phyloP scores from a whole-genome alignment of 2,329 filamentous ascomycete species.

The Gaeumannomyces sp. region DNA sequence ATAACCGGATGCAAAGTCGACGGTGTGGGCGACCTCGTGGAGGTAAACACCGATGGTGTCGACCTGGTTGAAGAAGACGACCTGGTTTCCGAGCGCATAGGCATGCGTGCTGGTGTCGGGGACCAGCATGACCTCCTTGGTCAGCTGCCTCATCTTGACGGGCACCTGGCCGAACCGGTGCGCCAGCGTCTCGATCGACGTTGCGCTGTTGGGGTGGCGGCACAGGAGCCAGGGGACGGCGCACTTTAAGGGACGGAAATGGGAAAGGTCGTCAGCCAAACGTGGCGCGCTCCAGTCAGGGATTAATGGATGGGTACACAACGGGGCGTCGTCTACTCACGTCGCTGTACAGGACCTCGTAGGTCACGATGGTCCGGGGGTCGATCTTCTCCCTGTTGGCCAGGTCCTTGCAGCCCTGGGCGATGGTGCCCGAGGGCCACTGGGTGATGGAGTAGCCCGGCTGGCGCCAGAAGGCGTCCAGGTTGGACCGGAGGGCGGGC shows the following conservation, averaged over 20 bases:
- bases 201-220: slow-evolving; percentile 9
- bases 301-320: not conserved
- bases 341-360: slow-evolving; percentile 10
- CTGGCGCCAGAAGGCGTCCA: slow-evolving; percentile 8
- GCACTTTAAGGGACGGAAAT: not conserved
- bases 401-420: slow-evolving; percentile 10
- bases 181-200: slow-evolving; percentile 5
- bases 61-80: slow-evolving; percentile 11
- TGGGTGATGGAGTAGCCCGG: slow-evolving; percentile 7
- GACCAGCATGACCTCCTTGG: slow-evolving; percentile 9
- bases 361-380: slow-evolving; percentile 6
- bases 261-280: not conserved
- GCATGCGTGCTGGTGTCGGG: slow-evolving; percentile 3
- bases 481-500: slow-evolving; percentile 9
- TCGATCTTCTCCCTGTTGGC: slow-evolving; percentile 8
- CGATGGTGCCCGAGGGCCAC: slow-evolving; percentile 7
- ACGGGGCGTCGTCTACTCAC: not conserved
- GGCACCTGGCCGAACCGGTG: slow-evolving; percentile 11
- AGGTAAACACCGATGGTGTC: slow-evolving; percentile 9
- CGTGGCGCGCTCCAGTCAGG: not conserved
- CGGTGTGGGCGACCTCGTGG: slow-evolving; percentile 11
- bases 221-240: slow-evolving; percentile 10
- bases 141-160: slow-evolving; percentile 8
- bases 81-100: slow-evolving; percentile 11
- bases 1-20: slow-evolving; percentile 8